These are phyloP conservation scores for Amanita phalloides DNA, from an alignment of 768 basidiomycete species.

Conservation along the genomic window DNA sequence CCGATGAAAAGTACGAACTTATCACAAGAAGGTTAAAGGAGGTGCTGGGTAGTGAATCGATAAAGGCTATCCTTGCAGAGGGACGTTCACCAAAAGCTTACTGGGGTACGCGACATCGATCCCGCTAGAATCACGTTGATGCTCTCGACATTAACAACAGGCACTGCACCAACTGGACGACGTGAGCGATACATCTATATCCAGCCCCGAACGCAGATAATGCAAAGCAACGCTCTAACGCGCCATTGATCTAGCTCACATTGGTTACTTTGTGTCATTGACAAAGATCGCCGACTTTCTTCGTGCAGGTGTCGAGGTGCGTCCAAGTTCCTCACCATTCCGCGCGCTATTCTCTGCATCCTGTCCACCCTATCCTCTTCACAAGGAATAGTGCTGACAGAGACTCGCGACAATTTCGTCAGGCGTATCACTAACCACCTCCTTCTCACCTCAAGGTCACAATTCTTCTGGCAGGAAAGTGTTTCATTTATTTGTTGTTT, in stretches of 20 bases:
- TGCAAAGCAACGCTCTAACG: neutral
- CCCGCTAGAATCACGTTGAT: conserved; percentile 5
- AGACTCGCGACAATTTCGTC: neutral
- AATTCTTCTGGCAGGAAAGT: conserved; percentile 66
- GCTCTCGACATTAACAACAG: conserved; percentile 27
- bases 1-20: conserved; percentile 57
- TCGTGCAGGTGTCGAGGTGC: conserved; percentile 79
- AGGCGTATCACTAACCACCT: neutral
- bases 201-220: neutral
- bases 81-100: conserved; percentile 75
- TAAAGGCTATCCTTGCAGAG: conserved; percentile 72
- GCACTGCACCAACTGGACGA: conserved; percentile 87
- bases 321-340: conserved; percentile 4
- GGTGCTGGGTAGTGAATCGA: conserved; percentile 74
- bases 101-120: conserved; percentile 57
- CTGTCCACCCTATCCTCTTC: neutral
- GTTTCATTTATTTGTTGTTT: neutral
- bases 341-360: conserved; percentile 5
- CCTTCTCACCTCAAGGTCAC: conserved; percentile 41
- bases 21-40: conserved; percentile 85
- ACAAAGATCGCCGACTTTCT: conserved; percentile 96
- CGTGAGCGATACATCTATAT: conserved; percentile 41
- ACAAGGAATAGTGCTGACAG: conserved; percentile 10
- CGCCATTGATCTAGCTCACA: conserved; percentile 55
- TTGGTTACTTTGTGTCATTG: conserved; percentile 93